Conservation (phyloP, 2,329 filamentous ascomycete species). For the Chrysoporthe puriensis region DNA sequence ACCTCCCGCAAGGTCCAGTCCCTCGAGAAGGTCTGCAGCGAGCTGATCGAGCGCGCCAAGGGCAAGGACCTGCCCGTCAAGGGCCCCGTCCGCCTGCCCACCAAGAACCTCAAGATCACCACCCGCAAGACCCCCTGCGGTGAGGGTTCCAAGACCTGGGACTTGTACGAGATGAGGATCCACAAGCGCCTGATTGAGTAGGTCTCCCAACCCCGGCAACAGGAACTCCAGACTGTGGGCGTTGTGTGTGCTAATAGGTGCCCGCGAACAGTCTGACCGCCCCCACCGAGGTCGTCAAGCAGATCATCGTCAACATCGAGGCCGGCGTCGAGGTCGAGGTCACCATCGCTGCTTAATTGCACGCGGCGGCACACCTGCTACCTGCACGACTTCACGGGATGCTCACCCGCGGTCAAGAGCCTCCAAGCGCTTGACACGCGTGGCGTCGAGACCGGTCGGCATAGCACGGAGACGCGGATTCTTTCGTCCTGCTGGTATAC, state of each 20-base stretch:
- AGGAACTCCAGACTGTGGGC: background rate
- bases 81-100: constrained; percentile 96
- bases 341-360: constrained; percentile 78
- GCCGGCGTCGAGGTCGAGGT: constrained; percentile 92
- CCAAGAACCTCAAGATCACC: constrained; percentile 95
- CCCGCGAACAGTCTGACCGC: constrained; percentile 72
- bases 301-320: constrained; percentile 96
- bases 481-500: constrained; percentile 12
- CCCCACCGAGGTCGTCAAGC: constrained; percentile 96
- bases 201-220: constrained; percentile 40
- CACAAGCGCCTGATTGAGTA: constrained; percentile 98
- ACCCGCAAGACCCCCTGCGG: constrained; percentile 99
- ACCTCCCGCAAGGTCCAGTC: constrained; percentile 92
- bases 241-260: constrained; percentile 29
- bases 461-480: background rate
- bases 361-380: background rate
- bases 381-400: too few relatives aligned
- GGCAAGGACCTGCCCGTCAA: constrained; percentile 98
- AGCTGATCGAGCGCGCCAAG: constrained; percentile 98
- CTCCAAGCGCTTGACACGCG: background rate
- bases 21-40: constrained; percentile 97
- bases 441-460: background rate
- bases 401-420: background rate
- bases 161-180: constrained; percentile 98
- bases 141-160: constrained; percentile 99